Conservation (phyloP, 257 asterid species). For the Linaria vulgaris region DNA sequence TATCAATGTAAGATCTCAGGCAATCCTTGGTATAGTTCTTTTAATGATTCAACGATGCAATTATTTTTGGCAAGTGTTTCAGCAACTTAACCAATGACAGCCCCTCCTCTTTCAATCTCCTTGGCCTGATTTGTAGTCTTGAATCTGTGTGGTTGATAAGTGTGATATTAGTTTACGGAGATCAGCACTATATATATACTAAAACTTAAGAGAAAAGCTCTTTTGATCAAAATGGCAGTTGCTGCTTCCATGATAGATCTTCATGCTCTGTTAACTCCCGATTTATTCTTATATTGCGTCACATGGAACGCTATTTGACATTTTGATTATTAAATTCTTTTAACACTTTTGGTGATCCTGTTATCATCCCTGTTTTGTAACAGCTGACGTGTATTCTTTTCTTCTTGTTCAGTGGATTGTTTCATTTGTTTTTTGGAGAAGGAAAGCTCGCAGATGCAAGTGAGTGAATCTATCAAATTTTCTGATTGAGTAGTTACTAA, state of each 20-base stretch:
- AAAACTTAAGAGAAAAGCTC: not conserved
- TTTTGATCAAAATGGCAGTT: not conserved
- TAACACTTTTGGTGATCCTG: not conserved
- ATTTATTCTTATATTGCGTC: slow-evolving; percentile 9
- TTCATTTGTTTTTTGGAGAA: slow-evolving; percentile 72
- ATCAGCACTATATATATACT: not conserved
- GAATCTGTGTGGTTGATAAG: not conserved
- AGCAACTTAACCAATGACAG: not conserved
- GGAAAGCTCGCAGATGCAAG: slow-evolving; percentile 73
- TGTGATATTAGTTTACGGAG: not conserved
- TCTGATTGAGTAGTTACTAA: not conserved
- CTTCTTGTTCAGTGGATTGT: slow-evolving; percentile 67
- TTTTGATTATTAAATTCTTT: not conserved
- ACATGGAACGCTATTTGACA: slow-evolving; percentile 11
- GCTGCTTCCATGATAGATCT: not conserved
- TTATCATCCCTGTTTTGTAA: slow-evolving; percentile 22
- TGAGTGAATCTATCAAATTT: slow-evolving; percentile 35
- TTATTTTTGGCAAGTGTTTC: not conserved
- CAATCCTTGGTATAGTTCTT: not conserved
- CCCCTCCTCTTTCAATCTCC: not conserved
- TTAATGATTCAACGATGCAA: not conserved
- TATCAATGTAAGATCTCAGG: not conserved
- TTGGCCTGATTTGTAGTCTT: slow-evolving; percentile 14
- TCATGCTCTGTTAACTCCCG: not conserved
- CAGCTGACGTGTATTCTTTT: slow-evolving; percentile 36